Evolutionary conservation across 1,284 basidiomycete genomes (phyloP), one percentile per base, ranked within the genome.

Genomic region (Malassezia sympodialis): DNA sequence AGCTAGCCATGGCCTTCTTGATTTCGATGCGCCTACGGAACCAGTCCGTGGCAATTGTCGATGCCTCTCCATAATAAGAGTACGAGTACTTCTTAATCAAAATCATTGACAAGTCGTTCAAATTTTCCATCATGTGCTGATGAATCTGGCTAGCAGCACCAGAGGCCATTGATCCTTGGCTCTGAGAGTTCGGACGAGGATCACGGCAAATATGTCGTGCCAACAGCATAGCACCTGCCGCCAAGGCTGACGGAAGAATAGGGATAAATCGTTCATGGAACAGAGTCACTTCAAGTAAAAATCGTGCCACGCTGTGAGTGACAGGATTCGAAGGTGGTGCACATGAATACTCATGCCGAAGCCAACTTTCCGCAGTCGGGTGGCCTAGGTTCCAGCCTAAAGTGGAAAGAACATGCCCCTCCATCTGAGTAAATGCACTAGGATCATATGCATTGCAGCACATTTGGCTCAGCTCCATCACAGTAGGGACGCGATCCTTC

Each of bases 361-460:
- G 81, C 94, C 94, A 98, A 15, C 89, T 86, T 77, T 98, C 94
- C 10, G 91, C 89, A 1, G 94, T 96, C 4, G 94, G 93, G 73
- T 96, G 91, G n/a, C 93, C 94, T 47, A 96, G 81, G 34, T 82
- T 83, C 94, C 94, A 99, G 62, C 88, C 86, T 64, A 98, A 93
- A 19, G 94, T 98, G 26, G 85, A 84, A 37, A 99, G 82, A 55
- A 99, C 88, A 75, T 98, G 94, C 1, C 88, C 87, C 77, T 99
- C 77, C 77, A 78, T 78, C 58, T 78, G 76, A 21, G 62, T 84
- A 76, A 96, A 98, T 0, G 90, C 90, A 4, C 87, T 86, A 76
- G 91, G 89, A 76, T 96, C 90, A 75, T 96, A 96, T 0, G 88
- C 88, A 66, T 88, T 86, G 68, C 86, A 88, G 78, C 91, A 98